These are phyloP conservation scores for Phialocephala subalpina DNA, from an alignment of 2,329 filamentous ascomycete genomes.

Conservation along the genomic window DNA sequence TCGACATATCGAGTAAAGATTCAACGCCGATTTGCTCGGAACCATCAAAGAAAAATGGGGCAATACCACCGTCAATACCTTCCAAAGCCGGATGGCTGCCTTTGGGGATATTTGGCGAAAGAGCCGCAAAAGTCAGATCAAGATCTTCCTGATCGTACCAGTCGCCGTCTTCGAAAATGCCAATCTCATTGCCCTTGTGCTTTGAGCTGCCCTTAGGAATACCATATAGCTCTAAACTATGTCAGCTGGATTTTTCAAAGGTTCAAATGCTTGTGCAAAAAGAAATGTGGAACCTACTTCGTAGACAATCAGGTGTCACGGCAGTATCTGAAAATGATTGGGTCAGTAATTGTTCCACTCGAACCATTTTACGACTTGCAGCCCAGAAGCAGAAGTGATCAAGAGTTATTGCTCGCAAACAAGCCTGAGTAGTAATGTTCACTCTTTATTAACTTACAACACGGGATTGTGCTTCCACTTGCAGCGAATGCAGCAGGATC, in stretches of 20 bases:
- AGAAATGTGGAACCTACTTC: not conserved
- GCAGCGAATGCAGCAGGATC: not conserved
- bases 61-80: constrained; percentile 48
- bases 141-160: constrained; percentile 53
- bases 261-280: not conserved
- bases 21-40: constrained; percentile 44
- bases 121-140: constrained; percentile 46
- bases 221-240: not conserved
- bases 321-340: not conserved
- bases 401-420: not conserved
- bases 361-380: not conserved
- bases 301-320: constrained; percentile 3
- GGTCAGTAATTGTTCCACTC: not conserved
- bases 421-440: not conserved
- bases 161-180: constrained; percentile 54
- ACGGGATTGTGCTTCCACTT: not conserved
- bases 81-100: constrained; percentile 49
- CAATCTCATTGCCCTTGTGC: constrained; percentile 48
- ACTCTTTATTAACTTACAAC: not conserved
- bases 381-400: not conserved
- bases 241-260: not conserved
- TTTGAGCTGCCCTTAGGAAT: not conserved
- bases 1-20: constrained; percentile 50
- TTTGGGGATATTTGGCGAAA: constrained; percentile 42
- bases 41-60: constrained; percentile 36